Evolutionary conservation across 1,284 basidiomycete genomes (phyloP), one percentile per base, ranked within the genome.

Genomic region (Amylostereum areolatum): DNA sequence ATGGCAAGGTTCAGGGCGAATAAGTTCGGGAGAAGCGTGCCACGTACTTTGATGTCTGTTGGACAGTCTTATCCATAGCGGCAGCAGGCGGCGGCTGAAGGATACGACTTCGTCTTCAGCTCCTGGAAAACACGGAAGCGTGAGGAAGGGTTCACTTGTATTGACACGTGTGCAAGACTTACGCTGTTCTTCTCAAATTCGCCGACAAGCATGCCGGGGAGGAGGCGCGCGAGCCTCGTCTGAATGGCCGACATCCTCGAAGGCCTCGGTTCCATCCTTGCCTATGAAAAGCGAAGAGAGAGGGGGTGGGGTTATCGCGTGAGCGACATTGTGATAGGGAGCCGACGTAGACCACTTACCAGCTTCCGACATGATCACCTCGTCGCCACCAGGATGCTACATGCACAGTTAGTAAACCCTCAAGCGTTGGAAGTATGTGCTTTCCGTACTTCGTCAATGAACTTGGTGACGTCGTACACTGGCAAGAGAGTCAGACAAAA

Each of bases 241-340:
- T 12, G 95, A 98, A 80, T 99, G 96, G 41, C 97, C 96, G 44
- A 99, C 95, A 67, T 99, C 97, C 73, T 99, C 97, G 63, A 99
- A 99, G 9, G 96, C 93, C 67, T 99, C 97, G 40, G 96, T 97
- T 29, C 93, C 94, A 68, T 99, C 95, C 65, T 88, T 85, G 60
- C 87, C 89, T 90, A 61, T 24, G 55, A 31, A 52, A 49, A 57
- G 43, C 42, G 18, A 18, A 18, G 18, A 18, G 18, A 18, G 18
- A 18, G 18, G 18, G 18, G 18, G 18, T 18, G 18, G 18, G 18
- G 18, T 18, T 18, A 18, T 18, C 18, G 47, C 42, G 46, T 54
- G 35, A 50, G 50, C 35, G 46, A 11, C 47, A 52, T 31, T 36
- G 39, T 25, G 29, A 33, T 39, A 48, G 29, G 30, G 44, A 46